These are phyloP conservation scores for Lachancea waltii DNA, from an alignment of 805 yeast species.

Conservation along the genomic window DNA sequence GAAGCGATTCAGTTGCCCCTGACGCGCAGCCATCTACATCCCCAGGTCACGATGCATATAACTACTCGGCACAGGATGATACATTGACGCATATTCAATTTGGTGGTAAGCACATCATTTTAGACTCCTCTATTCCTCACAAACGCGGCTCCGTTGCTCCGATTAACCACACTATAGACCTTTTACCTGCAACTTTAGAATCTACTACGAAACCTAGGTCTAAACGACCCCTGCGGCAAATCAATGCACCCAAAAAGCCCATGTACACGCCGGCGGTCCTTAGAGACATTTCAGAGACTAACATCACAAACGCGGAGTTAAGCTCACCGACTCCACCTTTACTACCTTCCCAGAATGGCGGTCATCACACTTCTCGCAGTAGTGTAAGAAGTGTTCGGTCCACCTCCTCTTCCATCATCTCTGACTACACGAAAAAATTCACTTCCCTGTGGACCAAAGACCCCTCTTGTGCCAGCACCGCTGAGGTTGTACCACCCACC, in stretches of 20 bases:
- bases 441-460: conserved; percentile 4
- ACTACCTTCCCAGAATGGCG: conserved; percentile 11
- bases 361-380: conserved; percentile 24
- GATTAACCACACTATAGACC: conserved; percentile 14
- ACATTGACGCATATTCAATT: conserved; percentile 24
- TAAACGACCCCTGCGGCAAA: conserved; percentile 46
- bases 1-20: not conserved
- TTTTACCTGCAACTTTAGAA: conserved; percentile 4
- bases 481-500: conserved; percentile 37
- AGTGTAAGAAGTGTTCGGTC: conserved; percentile 26
- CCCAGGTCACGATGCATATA: too few relatives aligned
- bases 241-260: conserved; percentile 77
- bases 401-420: conserved; percentile 15
- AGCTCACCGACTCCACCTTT: conserved; percentile 17
- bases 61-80: too few relatives aligned
- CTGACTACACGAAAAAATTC: conserved; percentile 9
- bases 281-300: conserved; percentile 43
- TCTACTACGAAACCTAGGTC: conserved; percentile 6
- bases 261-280: conserved; percentile 87
- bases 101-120: conserved; percentile 27
- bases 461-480: not conserved
- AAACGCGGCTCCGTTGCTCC: conserved; percentile 15
- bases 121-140: conserved; percentile 23
- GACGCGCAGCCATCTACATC: too few relatives aligned
- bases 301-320: conserved; percentile 37